Percentiles rank a stretch among this genome's conserved stretches.
These are phyloP conservation scores for Delphinella strobiligena DNA, from an alignment of 2,329 filamentous ascomycete species.

Conservation along the genomic window DNA sequence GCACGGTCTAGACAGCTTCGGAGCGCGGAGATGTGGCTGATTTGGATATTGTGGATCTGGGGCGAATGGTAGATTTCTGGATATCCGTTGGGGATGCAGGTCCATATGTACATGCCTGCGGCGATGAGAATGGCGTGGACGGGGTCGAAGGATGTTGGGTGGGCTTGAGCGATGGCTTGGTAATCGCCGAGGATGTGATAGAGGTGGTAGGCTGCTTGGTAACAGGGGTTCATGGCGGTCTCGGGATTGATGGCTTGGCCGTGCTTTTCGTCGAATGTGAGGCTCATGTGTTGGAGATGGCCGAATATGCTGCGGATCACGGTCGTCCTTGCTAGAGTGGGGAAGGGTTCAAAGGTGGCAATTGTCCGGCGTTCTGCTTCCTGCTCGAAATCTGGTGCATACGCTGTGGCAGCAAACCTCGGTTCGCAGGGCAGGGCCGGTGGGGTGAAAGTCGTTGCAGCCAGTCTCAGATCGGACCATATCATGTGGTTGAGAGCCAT, in stretches of 20 bases:
- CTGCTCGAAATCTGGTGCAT: not conserved
- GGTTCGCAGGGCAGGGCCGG: not conserved
- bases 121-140: not conserved
- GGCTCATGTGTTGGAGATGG: not conserved
- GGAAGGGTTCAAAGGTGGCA: not conserved
- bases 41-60: not conserved
- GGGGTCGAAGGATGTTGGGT: not conserved
- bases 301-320: not conserved
- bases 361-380: not conserved
- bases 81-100: not conserved
- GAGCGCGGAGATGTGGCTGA: not conserved
- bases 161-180: not conserved
- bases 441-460: not conserved
- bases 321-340: not conserved
- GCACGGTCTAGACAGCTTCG: not conserved
- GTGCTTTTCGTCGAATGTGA: not conserved
- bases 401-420: not conserved
- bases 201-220: not conserved
- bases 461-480: not conserved
- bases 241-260: not conserved
- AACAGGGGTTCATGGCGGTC: not conserved
- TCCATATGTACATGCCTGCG: not conserved
- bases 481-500: not conserved
- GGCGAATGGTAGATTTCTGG: not conserved
- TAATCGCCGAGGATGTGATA: not conserved